These are phyloP conservation scores for Crotalaria pallida DNA, from an alignment of 306 rosid genomes.

Conservation along the genomic window DNA sequence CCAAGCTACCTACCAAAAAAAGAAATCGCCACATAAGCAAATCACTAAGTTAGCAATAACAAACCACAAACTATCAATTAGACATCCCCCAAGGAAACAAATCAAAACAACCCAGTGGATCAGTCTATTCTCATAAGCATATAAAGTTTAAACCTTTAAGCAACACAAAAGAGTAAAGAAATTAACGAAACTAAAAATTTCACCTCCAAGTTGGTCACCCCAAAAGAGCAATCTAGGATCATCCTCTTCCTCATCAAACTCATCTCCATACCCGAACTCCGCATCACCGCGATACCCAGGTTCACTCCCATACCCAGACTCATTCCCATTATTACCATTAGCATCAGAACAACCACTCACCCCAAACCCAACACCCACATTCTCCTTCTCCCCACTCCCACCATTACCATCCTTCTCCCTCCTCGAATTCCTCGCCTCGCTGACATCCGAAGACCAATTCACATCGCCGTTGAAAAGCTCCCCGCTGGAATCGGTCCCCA, in stretches of 20 bases:
- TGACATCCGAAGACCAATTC: slow-evolving; percentile 92
- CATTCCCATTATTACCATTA: slow-evolving; percentile 72
- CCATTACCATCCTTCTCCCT: slow-evolving; percentile 56
- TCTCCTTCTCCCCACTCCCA: slow-evolving; percentile 70
- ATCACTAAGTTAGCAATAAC: neutral
- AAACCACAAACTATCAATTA: neutral
- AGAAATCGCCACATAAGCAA: neutral
- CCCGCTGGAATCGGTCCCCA: slow-evolving; percentile 93
- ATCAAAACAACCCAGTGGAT: neutral
- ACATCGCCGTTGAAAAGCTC: slow-evolving; percentile 90
- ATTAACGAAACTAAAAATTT: neutral
- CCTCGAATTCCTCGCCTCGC: slow-evolving; percentile 80
- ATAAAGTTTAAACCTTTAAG: neutral
- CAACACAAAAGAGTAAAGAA: neutral
- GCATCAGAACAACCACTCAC: slow-evolving; percentile 59
- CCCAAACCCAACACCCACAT: slow-evolving; percentile 55
- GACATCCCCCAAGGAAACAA: neutral
- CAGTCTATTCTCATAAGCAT: neutral
- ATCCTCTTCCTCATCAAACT: slow-evolving; percentile 93
- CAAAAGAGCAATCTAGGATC: slow-evolving; percentile 69
- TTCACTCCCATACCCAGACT: slow-evolving; percentile 96
- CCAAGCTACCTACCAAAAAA: neutral
- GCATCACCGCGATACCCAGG: slow-evolving; percentile 99
- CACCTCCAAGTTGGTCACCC: slow-evolving; percentile 73
- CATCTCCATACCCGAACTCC: slow-evolving; percentile 94